Evolutionary conservation across 495 filamentous ascomycete species (phyloP), one percentile per base, ranked within the genome.

Genomic region (Copromyces sp.): DNA sequence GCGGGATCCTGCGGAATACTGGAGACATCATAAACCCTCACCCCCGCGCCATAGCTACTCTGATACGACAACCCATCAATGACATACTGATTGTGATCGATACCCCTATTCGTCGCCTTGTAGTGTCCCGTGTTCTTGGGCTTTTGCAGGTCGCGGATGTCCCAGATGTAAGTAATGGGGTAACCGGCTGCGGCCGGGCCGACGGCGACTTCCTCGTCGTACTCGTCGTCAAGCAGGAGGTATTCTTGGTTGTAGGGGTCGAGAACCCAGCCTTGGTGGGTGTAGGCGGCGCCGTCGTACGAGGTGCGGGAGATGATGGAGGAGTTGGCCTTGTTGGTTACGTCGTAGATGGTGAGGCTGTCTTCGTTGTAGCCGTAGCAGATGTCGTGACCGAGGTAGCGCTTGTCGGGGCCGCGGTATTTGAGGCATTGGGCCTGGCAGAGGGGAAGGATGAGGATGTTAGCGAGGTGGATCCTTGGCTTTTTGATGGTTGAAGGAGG

Each of bases 41-140:
- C 83, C 9, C 88, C 88, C 42, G 86, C 81, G 39, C 83, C 87
- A 80, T 90, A 90, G 80, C 89, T 88, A 72, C 82, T 84, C 79
- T 90, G 88, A 80, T 87, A 90, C 5, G 78, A 75, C 47, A 83
- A 78, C 35, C 86, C 87, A 44, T 88, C 77, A 76, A 82, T 77
- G 75, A 89, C 79, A 75, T 89, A 90, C 77, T 89, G 87, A 78
- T 90, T 90, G 79, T 90, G 88, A 78, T 90, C 88, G 73, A 90
- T 87, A 41, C 83, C 81, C 71, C 82, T 81, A 71, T 81, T 82
- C 11, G 77, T 75, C 39, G 82, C 83, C 73, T 84, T 81, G 80
- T 86, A 90, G 80, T 80, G 77, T 11, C 88, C 88, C 9, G 88
- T 90, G 73, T 87, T 83, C 72, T 82, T 81, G 1, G 87, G 87